A percentile compares a stretch with the other conserved stretches of the same genome.
Evolutionary conservation across 345 rosid genomes (phyloP).

Genomic region (Pelargonium nanum): DNA sequence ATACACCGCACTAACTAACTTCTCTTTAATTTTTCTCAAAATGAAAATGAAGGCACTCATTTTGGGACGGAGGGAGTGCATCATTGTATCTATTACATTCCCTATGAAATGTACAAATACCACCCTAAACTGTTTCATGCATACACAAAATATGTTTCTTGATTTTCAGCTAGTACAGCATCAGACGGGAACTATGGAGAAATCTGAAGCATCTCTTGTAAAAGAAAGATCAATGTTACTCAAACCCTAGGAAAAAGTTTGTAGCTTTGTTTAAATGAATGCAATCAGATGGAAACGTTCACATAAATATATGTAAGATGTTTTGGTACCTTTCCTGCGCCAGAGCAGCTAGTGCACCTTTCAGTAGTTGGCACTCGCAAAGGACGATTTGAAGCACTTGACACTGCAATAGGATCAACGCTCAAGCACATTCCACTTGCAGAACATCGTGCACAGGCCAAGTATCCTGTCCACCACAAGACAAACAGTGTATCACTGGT

Average conservation of each 20-base stretch:
- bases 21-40: no score
- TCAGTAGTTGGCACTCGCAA: conserved; percentile 45
- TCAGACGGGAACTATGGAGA: no score
- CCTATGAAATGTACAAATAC: no score
- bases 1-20: no score
- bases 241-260: neutral
- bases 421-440: conserved; percentile 67
- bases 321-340: conserved; percentile 72
- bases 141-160: no score
- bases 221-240: neutral
- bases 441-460: conserved; percentile 91
- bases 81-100: no score
- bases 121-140: no score
- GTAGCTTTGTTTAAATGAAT: neutral
- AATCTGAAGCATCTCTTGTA: no score
- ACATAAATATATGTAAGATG: neutral
- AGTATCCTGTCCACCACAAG: conserved; percentile 47
- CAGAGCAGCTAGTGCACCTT: conserved; percentile 81
- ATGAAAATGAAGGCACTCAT: no score
- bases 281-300: neutral
- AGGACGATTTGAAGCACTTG: conserved; percentile 38
- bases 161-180: no score
- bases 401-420: conserved; percentile 40
- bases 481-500: conserved; percentile 1
- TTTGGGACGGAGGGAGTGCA: no score